A percentile compares a stretch with the other conserved stretches of the same genome.
Conservation (phyloP, 768 basidiomycete genomes). For the Trametes maxima region DNA sequence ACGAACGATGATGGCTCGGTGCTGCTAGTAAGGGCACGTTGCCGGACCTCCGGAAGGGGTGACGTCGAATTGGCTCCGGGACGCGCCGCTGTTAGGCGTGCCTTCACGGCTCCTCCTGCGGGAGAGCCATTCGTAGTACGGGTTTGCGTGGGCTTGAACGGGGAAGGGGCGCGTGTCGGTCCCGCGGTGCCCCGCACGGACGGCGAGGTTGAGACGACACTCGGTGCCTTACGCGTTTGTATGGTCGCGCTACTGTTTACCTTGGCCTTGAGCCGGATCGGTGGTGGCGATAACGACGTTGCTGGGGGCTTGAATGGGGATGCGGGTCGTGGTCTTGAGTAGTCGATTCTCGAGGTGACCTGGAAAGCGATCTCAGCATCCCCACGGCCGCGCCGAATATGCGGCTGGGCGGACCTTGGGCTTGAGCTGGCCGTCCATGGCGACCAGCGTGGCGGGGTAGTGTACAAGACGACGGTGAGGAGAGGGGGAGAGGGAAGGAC, state of each 20-base stretch:
- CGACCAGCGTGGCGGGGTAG: slow-evolving; percentile 4
- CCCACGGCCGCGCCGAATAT: slow-evolving; percentile 11
- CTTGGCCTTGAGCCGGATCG: slow-evolving; percentile 57
- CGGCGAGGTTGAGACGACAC: slow-evolving; percentile 24
- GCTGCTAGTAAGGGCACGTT: slow-evolving; percentile 34
- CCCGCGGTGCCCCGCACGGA: slow-evolving; percentile 23
- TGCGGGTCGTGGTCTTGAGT: slow-evolving; percentile 46
- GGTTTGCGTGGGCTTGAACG: slow-evolving; percentile 36
- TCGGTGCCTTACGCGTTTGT: slow-evolving; percentile 30
- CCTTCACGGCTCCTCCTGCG: slow-evolving; percentile 29
- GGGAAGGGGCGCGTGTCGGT: slow-evolving; percentile 43
- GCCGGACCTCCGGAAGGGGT: slow-evolving; percentile 30
- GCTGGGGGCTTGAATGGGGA: slow-evolving; percentile 49
- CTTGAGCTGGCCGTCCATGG: slow-evolving; percentile 46
- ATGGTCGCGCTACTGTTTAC: slow-evolving; percentile 54
- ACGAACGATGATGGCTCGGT: slow-evolving; percentile 20
- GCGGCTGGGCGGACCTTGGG: slow-evolving; percentile 45
- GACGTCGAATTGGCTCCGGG: slow-evolving; percentile 25
- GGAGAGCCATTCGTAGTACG: slow-evolving; percentile 38
- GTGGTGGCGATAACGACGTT: slow-evolving; percentile 32
- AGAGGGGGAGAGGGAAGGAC: slow-evolving; percentile 1
- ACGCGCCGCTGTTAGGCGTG: slow-evolving; percentile 22
- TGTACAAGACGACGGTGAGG: slow-evolving; percentile 2
- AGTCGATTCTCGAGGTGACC: slow-evolving; percentile 57
- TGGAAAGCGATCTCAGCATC: slow-evolving; percentile 35